Conservation (phyloP, 2,329 filamentous ascomycete genomes). For the Trichoderma gracile region DNA sequence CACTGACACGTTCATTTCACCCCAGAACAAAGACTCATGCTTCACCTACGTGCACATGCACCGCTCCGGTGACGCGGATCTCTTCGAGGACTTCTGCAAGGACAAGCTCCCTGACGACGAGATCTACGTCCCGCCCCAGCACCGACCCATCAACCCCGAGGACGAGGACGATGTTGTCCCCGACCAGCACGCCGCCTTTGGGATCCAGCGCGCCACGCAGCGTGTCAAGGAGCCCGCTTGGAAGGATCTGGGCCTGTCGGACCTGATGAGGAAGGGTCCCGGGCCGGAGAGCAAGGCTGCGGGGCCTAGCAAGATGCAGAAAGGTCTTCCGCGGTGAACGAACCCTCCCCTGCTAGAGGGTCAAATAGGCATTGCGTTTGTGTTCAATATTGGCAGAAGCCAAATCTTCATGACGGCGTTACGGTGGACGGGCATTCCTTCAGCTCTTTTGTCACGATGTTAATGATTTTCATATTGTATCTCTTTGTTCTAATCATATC, state of each 20-base stretch:
- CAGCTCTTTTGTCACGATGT: not conserved
- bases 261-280: constrained; percentile 67
- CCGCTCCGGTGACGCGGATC: constrained; percentile 69
- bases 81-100: constrained; percentile 75
- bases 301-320: constrained; percentile 22
- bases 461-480: not conserved
- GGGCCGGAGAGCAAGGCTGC: constrained; percentile 26
- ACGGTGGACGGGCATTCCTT: not conserved
- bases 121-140: constrained; percentile 76
- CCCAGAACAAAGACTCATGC: constrained; percentile 70
- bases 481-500: not conserved
- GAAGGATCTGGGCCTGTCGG: constrained; percentile 74
- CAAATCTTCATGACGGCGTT: constrained; percentile 8
- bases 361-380: not conserved
- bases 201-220: constrained; percentile 79
- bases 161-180: constrained; percentile 88
- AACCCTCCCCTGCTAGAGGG: not conserved
- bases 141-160: constrained; percentile 82
- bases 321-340: constrained; percentile 32
- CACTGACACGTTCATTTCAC: not conserved
- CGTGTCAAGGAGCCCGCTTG: constrained; percentile 69
- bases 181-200: constrained; percentile 84
- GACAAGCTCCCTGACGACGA: constrained; percentile 73
- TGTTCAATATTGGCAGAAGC: not conserved
- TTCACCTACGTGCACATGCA: constrained; percentile 78